phyloP scores from a whole-genome alignment of 2,329 filamentous ascomycete genomes.

The Nannizzia gypsea region DNA sequence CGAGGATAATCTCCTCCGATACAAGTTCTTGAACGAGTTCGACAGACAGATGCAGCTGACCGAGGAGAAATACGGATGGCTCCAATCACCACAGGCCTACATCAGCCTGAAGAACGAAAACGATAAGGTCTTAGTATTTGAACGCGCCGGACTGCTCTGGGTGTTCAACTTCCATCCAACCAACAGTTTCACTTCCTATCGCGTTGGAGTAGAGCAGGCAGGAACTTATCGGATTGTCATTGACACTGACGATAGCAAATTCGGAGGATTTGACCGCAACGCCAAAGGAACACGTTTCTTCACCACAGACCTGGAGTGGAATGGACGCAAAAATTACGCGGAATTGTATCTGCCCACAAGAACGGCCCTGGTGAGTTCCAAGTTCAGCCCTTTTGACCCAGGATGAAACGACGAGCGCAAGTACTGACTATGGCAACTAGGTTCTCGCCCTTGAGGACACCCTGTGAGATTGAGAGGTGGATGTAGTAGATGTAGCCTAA shows the following conservation, averaged over 20 bases:
- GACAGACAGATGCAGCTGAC: constrained; percentile 81
- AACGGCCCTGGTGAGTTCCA: constrained; percentile 60
- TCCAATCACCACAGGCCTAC: constrained; percentile 74
- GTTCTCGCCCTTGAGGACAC: constrained; percentile 42
- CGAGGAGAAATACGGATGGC: constrained; percentile 85
- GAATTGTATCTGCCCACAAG: constrained; percentile 82
- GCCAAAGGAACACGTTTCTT: constrained; percentile 78
- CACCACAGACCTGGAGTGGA: constrained; percentile 84
- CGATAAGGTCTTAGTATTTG: constrained; percentile 93
- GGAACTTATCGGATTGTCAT: constrained; percentile 83
- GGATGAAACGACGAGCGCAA: not conserved
- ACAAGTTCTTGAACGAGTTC: constrained; percentile 86
- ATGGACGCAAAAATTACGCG: constrained; percentile 75
- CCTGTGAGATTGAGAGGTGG: not conserved
- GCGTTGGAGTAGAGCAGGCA: constrained; percentile 70
- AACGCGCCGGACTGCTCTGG: constrained; percentile 79
- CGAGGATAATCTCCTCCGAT: constrained; percentile 74
- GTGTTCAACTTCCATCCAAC: constrained; percentile 92
- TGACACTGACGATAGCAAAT: constrained; percentile 63
- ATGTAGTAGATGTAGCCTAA: not conserved
- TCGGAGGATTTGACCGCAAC: constrained; percentile 69
- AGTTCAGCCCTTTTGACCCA: not conserved
- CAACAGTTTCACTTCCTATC: constrained; percentile 80
- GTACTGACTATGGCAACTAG: constrained; percentile 26
- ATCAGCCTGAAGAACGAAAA: constrained; percentile 85